Conservation (phyloP, 768 basidiomycete genomes). For the Mycena amicta region DNA sequence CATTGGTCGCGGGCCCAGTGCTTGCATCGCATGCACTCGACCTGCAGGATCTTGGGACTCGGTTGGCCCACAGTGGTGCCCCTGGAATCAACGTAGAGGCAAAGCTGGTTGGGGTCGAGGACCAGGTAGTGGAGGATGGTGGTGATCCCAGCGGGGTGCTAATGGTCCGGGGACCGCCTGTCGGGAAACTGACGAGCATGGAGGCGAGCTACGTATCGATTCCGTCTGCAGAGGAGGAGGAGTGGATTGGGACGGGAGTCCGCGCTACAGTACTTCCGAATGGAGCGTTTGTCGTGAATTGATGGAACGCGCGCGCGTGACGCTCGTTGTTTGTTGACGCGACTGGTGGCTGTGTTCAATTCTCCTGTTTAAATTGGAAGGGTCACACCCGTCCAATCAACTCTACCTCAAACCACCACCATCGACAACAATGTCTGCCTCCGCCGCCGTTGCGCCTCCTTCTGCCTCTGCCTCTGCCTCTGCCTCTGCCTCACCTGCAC, state of each 20-base stretch:
- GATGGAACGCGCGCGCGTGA: background rate
- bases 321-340: background rate
- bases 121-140: constrained; percentile 64
- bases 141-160: constrained; percentile 66
- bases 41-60: constrained; percentile 63
- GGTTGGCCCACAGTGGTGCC: constrained; percentile 62
- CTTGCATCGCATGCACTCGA: constrained; percentile 85
- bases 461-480: constrained; percentile 18
- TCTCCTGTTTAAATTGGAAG: background rate
- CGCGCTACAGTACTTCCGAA: constrained; percentile 60
- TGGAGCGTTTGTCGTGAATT: constrained; percentile 42
- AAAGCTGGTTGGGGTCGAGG: constrained; percentile 72
- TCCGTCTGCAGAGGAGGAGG: constrained; percentile 35
- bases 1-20: constrained; percentile 71
- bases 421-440: constrained; percentile 1
- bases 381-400: background rate
- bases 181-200: constrained; percentile 54
- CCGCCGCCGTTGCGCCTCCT: constrained; percentile 16
- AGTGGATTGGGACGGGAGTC: constrained; percentile 50
- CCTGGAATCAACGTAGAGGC: constrained; percentile 86
- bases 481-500: constrained; percentile 1
- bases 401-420: constrained; percentile 2
- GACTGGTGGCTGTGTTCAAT: background rate
- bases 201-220: constrained; percentile 43
- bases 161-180: constrained; percentile 70